phyloP scores from a whole-genome alignment of 2,329 filamentous ascomycete genomes.

The Didymella segeticola region DNA sequence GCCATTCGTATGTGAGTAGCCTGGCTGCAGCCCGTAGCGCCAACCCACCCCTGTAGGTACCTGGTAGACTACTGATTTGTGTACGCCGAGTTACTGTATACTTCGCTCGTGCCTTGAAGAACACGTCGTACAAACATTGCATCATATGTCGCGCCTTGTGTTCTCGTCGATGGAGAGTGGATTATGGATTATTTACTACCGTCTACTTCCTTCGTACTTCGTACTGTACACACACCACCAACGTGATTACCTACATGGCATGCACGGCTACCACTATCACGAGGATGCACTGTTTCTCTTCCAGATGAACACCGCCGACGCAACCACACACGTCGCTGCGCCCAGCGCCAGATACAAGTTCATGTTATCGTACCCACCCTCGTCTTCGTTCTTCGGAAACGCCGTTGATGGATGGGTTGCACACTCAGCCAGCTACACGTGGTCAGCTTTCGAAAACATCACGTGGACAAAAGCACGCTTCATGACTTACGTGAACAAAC shows the following conservation, averaged over 20 bases:
- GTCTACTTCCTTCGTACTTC: no score
- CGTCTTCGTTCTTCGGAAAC: constrained; percentile 89
- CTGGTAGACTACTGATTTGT: constrained; percentile 5
- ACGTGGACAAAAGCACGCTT: not conserved
- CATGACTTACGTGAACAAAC: constrained; percentile 72
- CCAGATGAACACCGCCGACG: constrained; percentile 67
- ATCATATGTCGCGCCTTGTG: not conserved
- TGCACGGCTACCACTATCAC: not conserved
- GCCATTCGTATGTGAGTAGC: constrained; percentile 2
- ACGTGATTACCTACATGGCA: not conserved
- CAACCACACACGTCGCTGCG: constrained; percentile 67
- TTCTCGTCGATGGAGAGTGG: not conserved
- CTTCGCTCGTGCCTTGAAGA: no score
- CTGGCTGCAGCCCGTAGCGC: no score
- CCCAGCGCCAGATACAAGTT: constrained; percentile 85
- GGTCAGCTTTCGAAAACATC: constrained; percentile 24
- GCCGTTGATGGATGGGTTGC: constrained; percentile 88
- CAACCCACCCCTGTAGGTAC: constrained; percentile 6
- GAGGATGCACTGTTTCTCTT: constrained; percentile 50
- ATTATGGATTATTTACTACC: constrained; percentile 8
- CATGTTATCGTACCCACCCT: constrained; percentile 76
- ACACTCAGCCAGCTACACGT: constrained; percentile 76
- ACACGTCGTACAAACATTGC: not conserved
- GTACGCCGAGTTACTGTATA: no score
- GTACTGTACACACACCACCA: no score